Base-by-base conservation (phyloP, 805 yeast species). In the Pichia gijzeniarum region DNA sequence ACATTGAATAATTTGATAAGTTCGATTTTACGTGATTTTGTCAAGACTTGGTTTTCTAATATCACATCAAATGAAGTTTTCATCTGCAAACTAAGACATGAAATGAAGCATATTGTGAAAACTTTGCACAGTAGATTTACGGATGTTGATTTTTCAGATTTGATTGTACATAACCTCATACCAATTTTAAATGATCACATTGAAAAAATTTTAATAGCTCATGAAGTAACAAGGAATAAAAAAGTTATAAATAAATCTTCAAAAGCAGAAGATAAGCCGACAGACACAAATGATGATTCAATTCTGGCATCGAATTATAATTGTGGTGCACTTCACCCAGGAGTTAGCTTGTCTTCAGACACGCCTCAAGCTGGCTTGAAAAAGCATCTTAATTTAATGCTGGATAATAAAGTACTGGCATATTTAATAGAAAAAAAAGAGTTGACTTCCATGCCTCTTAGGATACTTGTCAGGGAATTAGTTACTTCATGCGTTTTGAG, bases 101-200 rank as follows among this genome's bases (percentile, higher is more conserved):
- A 77, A 43, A 60, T 83, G 27, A 64, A 72, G 8, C 41, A 50
- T 2, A 73, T 74, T 0, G 56, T 79, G 1, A 53, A 50, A 8
- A 63, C 63, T 17, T 42, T 88, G 7, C 71, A 72, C 21, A 47
- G 51, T 4, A 61, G 82, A 27, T 47, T 81, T 1, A 56, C 49
- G 0, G 54, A 57, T 0, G 47, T 79, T 1, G 87, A 86, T 54
- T 62, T 76, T 18, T 70, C 88, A 1, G 71, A 72, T 35, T 57
- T 87, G 27, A 48, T 84, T 3, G 80, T 86, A 1, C 64, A 77
- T 27, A 71, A 72, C 38, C 31, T 85, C 0, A 45, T 85, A 6
- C 96, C 96, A 0, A 53, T 82, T 1, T 6, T 87, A 1, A 80
- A 85, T 1, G 74, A 72, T 12, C 95, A 89, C 59, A 73, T 82